Evolutionary conservation across 805 yeast species (phyloP), one percentile per base, ranked within the genome.

Genomic region (Kodamaea neixiangensis): DNA sequence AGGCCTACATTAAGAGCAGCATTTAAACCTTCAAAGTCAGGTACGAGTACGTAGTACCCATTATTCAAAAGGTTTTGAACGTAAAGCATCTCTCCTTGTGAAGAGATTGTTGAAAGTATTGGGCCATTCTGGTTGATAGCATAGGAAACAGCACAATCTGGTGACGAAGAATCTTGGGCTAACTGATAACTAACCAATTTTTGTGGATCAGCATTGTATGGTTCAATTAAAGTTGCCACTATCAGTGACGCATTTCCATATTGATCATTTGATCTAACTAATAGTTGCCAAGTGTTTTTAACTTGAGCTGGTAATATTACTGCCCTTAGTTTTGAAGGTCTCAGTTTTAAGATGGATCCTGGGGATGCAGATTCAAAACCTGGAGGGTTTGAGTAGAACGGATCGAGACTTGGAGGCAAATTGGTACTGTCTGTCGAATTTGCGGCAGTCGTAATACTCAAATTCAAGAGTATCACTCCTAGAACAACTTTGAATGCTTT

Each of bases 1-100:
- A 57, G 48, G 1, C 71, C 72, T 11, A 62, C 73, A 4, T 67
- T 57, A 46, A 64, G 71, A 1, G 68, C 63, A 1, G 66, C 58
- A 10, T 59, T 58, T 4, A 62, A 61, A 2, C 76, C 75, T 49
- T 71, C 69, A 46, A 68, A 68, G 52, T 70, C 75, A 0, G 75
- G 67, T 5, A 60, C 56, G 1, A 68, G 63, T 2, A 71, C 70
- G 50, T 58, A 66, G 58, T 68, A 71, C 5, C 76, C 77, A 19
- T 62, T 48, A 11, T 54, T 37, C 31, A 62, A 53, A 2, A 53
- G 54, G 0, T 52, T 34, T 25, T 52, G 46, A 44, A 57, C 40
- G 20, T 52, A 42, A 21, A 29, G 34, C 54, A 56, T 50, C 35
- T 62, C 64, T 5, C 49, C 18, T 49, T 61, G 62, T 3, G 56